Evolutionary conservation across 2,329 filamentous ascomycete genomes (phyloP), one percentile per base, ranked within the genome.

Genomic region (Stylonectria norvegica): DNA sequence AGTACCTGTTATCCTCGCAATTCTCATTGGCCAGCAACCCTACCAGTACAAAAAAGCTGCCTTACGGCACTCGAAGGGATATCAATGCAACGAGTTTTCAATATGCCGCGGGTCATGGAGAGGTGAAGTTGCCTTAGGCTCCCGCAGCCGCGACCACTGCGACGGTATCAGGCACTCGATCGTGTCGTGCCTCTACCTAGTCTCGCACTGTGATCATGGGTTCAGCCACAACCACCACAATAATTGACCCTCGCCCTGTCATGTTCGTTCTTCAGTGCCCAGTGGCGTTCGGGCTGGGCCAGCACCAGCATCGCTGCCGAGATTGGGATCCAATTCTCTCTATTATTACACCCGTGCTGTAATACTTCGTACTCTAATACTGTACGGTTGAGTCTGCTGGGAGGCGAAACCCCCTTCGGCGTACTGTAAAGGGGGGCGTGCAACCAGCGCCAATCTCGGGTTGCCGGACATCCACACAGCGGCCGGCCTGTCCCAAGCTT

Each of bases 401-500:
- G 37, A 6, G 14, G 36, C 25, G 19, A 40, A 36, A 47, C 18
- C 19, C 30, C 15, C 5, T 56, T 57, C 55, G 54, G 55, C 49
- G 15, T n/a, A n/a, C n/a, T n/a, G n/a, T 34, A 53, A 45, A 33
- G 45, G 47, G 47, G 30, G 15, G 54, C 15, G 45, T 47, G 45
- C 29, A 30, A 37, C 34, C 18, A 37, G 20, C 27, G 48, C 44
- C 45, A 56, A 53, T 53, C 37, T 55, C 54, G 54, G 54, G 49
- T 47, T 48, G 45, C 33, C 34, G 44, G 41, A 46, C 45, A 32
- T 37, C 23, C 30, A 28, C 25, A 23, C 16, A 20, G n/a, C 17
- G 6, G 23, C 48, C 49, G 12, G 22, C 22, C 3, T 48, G 43
- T 46, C 56, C 43, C 47, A 48, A 57, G 54, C 54, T 57, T 52